Percentiles rank a stretch among this genome's conserved stretches.
Conservation (phyloP, 2,329 filamentous ascomycete species). For the Trichoderma cornu-damae region DNA sequence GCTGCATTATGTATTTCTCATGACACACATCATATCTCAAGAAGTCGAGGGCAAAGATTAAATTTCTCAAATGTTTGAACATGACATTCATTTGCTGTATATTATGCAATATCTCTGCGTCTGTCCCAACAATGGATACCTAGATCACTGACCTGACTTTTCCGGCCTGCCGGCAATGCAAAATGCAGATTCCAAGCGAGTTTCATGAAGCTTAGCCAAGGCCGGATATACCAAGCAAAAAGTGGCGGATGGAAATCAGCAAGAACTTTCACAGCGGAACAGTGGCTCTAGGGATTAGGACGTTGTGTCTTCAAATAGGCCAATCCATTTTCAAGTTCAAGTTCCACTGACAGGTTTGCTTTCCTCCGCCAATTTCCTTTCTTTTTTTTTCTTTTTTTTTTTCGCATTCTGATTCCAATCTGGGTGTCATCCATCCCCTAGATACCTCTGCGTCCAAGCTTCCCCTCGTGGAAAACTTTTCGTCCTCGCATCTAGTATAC, state of each 20-base stretch:
- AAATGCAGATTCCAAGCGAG: background rate
- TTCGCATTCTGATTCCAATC: constrained; percentile 19
- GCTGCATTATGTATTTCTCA: too few species aligned
- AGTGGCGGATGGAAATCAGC: background rate
- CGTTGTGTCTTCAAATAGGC: background rate
- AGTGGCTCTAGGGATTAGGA: background rate
- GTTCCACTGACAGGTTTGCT: constrained; percentile 5
- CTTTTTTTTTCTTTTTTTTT: background rate
- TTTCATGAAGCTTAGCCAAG: background rate
- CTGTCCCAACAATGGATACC: background rate
- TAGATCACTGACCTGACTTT: background rate
- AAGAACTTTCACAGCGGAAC: constrained; percentile 9
- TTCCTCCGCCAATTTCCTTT: background rate
- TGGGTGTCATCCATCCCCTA: constrained; percentile 13
- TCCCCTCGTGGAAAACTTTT: constrained; percentile 4
- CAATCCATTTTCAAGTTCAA: constrained; percentile 1
- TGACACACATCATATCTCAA: too few species aligned
- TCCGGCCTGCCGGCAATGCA: background rate
- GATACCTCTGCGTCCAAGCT: background rate
- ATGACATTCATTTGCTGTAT: background rate
- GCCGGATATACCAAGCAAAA: background rate
- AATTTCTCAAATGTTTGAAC: too few species aligned
- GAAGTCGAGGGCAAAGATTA: too few species aligned
- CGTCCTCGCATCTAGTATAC: constrained; percentile 21
- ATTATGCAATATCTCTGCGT: background rate